A percentile compares a stretch with the other conserved stretches of the same genome.
These are phyloP conservation scores for Hortaea werneckii DNA, from an alignment of 2,329 filamentous ascomycete genomes.

Conservation along the genomic window DNA sequence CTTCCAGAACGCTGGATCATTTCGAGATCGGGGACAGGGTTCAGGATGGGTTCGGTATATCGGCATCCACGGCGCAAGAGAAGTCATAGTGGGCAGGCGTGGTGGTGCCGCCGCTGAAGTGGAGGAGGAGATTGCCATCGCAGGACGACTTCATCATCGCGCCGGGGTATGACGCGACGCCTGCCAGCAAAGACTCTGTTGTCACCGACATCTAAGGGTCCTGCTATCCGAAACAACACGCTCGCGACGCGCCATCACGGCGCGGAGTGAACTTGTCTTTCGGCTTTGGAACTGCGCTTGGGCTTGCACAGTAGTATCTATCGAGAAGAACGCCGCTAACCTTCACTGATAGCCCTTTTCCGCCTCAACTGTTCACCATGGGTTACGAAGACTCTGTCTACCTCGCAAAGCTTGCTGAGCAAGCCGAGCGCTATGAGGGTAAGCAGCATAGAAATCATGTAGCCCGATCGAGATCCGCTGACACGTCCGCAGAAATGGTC, in stretches of 20 bases:
- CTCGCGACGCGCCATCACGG: background rate
- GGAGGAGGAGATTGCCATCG: background rate
- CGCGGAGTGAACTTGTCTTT: background rate
- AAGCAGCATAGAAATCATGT: constrained; percentile 10
- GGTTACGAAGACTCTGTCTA: constrained; percentile 99
- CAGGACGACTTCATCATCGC: background rate
- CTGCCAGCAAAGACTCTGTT: background rate
- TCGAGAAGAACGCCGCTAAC: background rate
- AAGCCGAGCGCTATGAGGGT: constrained; percentile 99
- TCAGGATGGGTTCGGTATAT: background rate
- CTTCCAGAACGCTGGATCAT: background rate
- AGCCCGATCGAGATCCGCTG: background rate
- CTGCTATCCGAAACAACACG: background rate
- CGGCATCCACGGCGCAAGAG: background rate
- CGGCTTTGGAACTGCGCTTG: background rate
- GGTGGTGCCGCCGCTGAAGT: background rate
- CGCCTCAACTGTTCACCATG: constrained; percentile 50
- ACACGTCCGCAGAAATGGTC: constrained; percentile 78
- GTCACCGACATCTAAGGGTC: background rate
- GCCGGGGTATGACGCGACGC: background rate
- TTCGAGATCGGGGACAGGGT: background rate
- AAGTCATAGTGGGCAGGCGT: background rate
- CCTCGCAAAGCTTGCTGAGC: constrained; percentile 99
- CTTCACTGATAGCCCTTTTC: background rate
- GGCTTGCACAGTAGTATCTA: background rate